These are phyloP conservation scores for Corylus heterophylla DNA, from an alignment of 306 rosid genomes.

Conservation along the genomic window DNA sequence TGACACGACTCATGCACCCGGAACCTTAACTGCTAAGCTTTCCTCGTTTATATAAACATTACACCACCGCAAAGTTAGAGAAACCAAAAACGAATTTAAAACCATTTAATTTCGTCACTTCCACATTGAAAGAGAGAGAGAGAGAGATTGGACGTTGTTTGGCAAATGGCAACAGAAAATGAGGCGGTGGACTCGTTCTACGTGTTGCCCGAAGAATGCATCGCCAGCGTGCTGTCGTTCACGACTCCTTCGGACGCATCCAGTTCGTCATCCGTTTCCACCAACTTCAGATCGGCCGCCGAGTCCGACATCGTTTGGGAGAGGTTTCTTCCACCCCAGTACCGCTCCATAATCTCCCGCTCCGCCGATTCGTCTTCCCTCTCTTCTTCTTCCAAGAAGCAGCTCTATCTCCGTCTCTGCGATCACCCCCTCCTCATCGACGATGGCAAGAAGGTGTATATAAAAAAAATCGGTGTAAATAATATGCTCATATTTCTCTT, in stretches of 20 bases:
- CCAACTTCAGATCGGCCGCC: constrained; percentile 68
- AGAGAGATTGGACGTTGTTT: neutral
- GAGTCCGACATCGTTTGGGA: constrained; percentile 79
- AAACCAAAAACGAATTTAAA: too few relatives aligned
- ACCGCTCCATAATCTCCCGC: constrained; percentile 26
- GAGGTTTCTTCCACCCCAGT: constrained; percentile 56
- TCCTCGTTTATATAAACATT: too few relatives aligned
- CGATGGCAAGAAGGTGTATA: constrained; percentile 55
- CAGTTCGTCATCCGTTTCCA: constrained; percentile 46
- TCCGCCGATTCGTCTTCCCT: neutral
- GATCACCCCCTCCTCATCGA: constrained; percentile 56
- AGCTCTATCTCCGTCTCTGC: constrained; percentile 51
- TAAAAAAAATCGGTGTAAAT: too few relatives aligned
- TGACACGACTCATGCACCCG: too few relatives aligned
- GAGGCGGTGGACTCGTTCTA: constrained; percentile 27
- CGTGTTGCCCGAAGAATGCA: constrained; percentile 66
- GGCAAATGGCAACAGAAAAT: neutral
- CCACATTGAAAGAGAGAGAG: too few relatives aligned
- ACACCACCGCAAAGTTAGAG: too few relatives aligned
- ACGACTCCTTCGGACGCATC: constrained; percentile 70
- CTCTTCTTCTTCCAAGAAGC: constrained; percentile 48
- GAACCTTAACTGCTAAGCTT: too few relatives aligned
- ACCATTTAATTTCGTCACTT: too few relatives aligned
- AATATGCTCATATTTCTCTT: too few relatives aligned
- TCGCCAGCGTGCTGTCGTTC: constrained; percentile 59